Evolutionary conservation across 2,329 filamentous ascomycete genomes (phyloP).

Genomic region (Colletotrichum zoysiae): DNA sequence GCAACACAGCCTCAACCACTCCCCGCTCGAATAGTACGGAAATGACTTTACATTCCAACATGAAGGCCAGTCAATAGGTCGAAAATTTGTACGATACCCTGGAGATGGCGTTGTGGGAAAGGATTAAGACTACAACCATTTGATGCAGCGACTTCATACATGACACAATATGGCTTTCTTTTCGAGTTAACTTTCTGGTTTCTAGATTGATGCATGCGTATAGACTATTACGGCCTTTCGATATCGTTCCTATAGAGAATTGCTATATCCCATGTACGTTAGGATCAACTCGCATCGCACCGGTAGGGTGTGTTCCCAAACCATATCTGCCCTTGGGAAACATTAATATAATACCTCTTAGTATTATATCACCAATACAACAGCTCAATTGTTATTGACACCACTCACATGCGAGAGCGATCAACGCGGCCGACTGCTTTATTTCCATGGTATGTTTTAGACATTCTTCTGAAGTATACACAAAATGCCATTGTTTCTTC

Average conservation of each 20-base stretch:
- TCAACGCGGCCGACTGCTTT: too few species aligned
- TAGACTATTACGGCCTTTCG: not conserved
- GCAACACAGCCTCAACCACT: not conserved
- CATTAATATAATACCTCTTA: not conserved
- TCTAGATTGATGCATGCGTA: not conserved
- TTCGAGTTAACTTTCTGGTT: not conserved
- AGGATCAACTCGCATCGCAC: not conserved
- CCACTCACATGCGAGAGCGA: too few species aligned
- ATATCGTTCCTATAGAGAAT: not conserved
- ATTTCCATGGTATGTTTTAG: not conserved
- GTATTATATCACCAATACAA: too few species aligned
- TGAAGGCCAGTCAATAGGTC: constrained; percentile 16
- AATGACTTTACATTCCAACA: constrained; percentile 19
- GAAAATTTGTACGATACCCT: too few species aligned
- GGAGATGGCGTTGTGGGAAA: not conserved
- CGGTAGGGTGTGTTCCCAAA: not conserved
- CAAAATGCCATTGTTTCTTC: not conserved
- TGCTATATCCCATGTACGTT: not conserved
- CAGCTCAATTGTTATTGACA: too few species aligned
- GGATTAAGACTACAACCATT: not conserved
- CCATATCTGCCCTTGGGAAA: not conserved
- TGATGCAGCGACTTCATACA: constrained; percentile 5
- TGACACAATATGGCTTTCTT: constrained; percentile 2
- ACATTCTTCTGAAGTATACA: too few species aligned
- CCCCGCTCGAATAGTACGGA: constrained; percentile 24